Evolutionary conservation across 1,139 yeast species (phyloP).

Genomic region (Saccharomycopsis hybrid): DNA sequence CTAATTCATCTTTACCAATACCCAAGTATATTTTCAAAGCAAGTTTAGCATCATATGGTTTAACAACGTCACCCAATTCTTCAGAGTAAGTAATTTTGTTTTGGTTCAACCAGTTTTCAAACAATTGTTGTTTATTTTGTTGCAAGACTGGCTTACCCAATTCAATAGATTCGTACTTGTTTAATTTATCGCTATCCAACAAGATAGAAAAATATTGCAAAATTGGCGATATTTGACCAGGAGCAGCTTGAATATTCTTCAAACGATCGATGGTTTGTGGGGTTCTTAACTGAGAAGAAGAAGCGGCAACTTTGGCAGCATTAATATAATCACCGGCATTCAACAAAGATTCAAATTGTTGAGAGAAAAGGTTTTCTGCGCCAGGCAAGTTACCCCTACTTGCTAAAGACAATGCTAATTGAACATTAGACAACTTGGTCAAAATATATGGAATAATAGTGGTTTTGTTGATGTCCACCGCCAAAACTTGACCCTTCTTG

Average conservation of each 20-base stretch:
- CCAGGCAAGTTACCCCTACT: conserved; percentile 97
- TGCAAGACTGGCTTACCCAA: conserved; percentile 93
- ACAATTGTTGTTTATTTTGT: conserved; percentile 88
- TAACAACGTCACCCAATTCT: conserved; percentile 93
- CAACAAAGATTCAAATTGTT: conserved; percentile 83
- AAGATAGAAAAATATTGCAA: conserved; percentile 88
- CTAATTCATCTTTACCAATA: conserved; percentile 11
- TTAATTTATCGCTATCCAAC: conserved; percentile 87
- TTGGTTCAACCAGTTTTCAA: conserved; percentile 95
- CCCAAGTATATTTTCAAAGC: conserved; percentile 90
- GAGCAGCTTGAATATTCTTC: conserved; percentile 88
- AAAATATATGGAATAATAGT: conserved; percentile 87
- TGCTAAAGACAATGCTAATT: conserved; percentile 82
- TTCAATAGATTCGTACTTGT: conserved; percentile 91
- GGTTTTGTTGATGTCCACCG: conserved; percentile 82
- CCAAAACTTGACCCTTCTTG: conserved; percentile 90
- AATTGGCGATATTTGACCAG: conserved; percentile 93
- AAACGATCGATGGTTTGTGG: conserved; percentile 91
- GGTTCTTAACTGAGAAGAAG: conserved; percentile 89
- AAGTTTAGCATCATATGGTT: conserved; percentile 76
- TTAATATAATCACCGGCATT: conserved; percentile 81
- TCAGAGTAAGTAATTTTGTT: conserved; percentile 91
- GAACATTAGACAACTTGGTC: conserved; percentile 78
- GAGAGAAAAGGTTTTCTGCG: conserved; percentile 85
- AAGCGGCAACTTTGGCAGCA: conserved; percentile 97